These are phyloP conservation scores for Miscanthus sacchariflorus DNA, from an alignment of 202 grass and related monocot species.

Conservation along the genomic window DNA sequence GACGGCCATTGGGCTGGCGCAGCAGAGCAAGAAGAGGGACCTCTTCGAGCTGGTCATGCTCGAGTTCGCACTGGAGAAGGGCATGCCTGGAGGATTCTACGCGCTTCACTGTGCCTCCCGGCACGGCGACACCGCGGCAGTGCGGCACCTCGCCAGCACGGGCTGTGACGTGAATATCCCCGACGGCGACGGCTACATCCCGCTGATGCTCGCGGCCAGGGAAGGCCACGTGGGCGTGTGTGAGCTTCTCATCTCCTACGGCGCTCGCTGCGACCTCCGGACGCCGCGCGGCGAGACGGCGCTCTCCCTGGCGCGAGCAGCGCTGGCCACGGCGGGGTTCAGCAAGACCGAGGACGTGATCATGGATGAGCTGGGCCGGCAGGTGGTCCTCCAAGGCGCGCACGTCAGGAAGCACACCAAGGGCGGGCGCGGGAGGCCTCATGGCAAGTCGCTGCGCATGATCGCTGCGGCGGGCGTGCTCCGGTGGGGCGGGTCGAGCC, in stretches of 20 bases:
- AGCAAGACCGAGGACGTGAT: conserved; percentile 75
- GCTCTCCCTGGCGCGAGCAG: conserved; percentile 70
- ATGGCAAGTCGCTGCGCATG: conserved; percentile 81
- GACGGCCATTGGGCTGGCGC: conserved; percentile 62
- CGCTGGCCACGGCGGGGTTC: conserved; percentile 44
- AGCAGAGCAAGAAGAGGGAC: conserved; percentile 81
- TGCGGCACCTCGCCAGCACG: conserved; percentile 57
- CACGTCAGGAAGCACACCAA: conserved; percentile 86
- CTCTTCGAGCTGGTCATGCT: conserved; percentile 97
- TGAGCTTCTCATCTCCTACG: conserved; percentile 74
- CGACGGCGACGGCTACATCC: conserved; percentile 79
- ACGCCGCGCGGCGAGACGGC: conserved; percentile 75
- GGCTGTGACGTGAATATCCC: conserved; percentile 73
- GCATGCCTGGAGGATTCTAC: conserved; percentile 75
- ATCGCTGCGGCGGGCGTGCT: conserved; percentile 60
- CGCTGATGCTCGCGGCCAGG: conserved; percentile 88
- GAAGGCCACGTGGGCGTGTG: conserved; percentile 75
- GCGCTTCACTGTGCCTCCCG: conserved; percentile 86
- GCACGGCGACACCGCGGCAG: conserved; percentile 64
- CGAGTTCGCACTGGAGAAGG: conserved; percentile 85
- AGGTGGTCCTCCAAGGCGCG: conserved; percentile 64
- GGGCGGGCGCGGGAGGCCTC: conserved; percentile 73
- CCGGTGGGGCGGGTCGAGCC: conserved; percentile 72
- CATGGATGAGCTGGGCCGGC: conserved; percentile 80
- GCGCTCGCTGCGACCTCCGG: conserved; percentile 62